Evolutionary conservation across 139 green algal species (phyloP), one percentile per base, ranked within the genome.

Genomic region (Picochlorum sp.): DNA sequence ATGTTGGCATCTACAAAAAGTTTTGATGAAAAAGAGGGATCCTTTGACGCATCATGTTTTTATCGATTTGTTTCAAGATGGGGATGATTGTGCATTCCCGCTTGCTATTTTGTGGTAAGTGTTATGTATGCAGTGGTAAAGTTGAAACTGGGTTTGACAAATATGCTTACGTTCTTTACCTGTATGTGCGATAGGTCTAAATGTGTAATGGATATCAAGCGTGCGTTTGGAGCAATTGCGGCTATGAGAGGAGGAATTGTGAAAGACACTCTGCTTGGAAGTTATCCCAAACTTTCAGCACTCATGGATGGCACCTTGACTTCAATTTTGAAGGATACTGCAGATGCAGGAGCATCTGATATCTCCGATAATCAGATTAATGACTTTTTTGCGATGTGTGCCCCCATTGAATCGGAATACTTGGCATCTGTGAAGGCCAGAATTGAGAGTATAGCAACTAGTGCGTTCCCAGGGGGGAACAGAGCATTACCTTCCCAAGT

Each of bases 11-110:
- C 59, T 95, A 61, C 87, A 98, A 73, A 74, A 88, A 1, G 91
- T 98, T 45, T 61, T 96, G 43, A 70, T 72, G 16, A 96, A 96
- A 78, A 98, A 97, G 67, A 78, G 82, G 4, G 91, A 98, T 70
- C 91, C 91, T 3, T 79, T 97, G 2, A 81, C 73, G 0, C 91
- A 96, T 50, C 76, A 83, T 29, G 70, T 83, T n/a, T 95, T 98
- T 65, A 63, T 95, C 37, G 82, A 96, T 40, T 80, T 83, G 25
- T 62, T 93, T 43, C 39, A 47, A 14, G 39, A 43, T 6, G 28
- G n/a, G 16, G 65, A 68, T 2, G 36, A 18, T 0, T 36, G 26
- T 3, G 28, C 26, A 7, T 50, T 79, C 6, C 72, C 71, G 6
- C 45, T 65, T n/a, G 50, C 72, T 14, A 44, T 37, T 18, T 83